A percentile compares a stretch with the other conserved stretches of the same genome.
These are phyloP conservation scores for Cryptosporidium parvum DNA, from an alignment of 169 alveolate genomes.

Conservation along the genomic window DNA sequence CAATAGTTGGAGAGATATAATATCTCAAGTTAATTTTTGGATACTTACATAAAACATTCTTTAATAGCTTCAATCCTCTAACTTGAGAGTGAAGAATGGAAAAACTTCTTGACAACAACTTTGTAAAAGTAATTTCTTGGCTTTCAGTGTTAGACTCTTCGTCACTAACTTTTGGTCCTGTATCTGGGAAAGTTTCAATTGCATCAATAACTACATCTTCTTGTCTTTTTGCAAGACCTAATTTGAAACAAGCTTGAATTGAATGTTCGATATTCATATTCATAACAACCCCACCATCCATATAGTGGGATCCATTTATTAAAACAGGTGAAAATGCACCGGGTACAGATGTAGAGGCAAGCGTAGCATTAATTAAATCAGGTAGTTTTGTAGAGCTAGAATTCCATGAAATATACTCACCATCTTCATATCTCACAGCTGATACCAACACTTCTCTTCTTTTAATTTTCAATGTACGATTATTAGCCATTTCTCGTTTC, in stretches of 20 bases:
- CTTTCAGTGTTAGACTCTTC: constrained; percentile 3
- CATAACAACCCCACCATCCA: constrained; percentile 74
- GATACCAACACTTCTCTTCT: constrained; percentile 65
- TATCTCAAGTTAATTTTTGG: constrained; percentile 61
- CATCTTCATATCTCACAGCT: constrained; percentile 74
- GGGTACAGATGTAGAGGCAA: constrained; percentile 72
- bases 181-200: constrained; percentile 65
- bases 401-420: constrained; percentile 65
- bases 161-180: neutral
- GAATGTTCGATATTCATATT: constrained; percentile 71
- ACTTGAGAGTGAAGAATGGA: constrained; percentile 68
- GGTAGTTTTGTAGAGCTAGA: constrained; percentile 39
- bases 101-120: constrained; percentile 48
- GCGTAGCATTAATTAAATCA: constrained; percentile 62
- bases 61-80: constrained; percentile 49
- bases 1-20: constrained; percentile 51
- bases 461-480: constrained; percentile 28
- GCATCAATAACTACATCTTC: constrained; percentile 73
- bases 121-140: constrained; percentile 34
- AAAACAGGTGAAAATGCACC: constrained; percentile 73
- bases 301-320: constrained; percentile 64
- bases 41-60: constrained; percentile 33
- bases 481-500: constrained; percentile 5
- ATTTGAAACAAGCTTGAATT: constrained; percentile 56
- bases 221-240: constrained; percentile 65